Base-by-base conservation (phyloP, 305 asterid species). In the Fraxinus sp. region DNA sequence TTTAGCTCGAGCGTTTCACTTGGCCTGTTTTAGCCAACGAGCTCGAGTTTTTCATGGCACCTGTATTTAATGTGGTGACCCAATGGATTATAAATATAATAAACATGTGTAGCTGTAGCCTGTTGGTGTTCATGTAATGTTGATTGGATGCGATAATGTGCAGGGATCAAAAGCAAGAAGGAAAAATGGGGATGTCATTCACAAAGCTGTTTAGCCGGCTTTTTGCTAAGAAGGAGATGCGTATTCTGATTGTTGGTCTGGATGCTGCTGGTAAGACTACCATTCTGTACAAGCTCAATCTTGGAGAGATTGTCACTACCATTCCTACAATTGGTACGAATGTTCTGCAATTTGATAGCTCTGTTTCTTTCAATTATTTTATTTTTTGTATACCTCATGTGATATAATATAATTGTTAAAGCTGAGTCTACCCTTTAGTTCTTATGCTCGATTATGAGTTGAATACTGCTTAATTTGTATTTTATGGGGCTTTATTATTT, bases 231-330 rank as follows among this genome's bases (percentile, higher is more conserved):
- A 92, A 86, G 90, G 96, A 92, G 89, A 92, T 91, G 96, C 96
- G 94, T 5, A 92, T 92, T 84, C 90, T 92, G 83, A 92, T 92
- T 94, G 96, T 92, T 85, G 94, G 96, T 87, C 96, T 92, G 26
- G 96, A 91, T 86, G 96, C 94, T 4, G 94, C 96, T 87, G 96
- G 96, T 92, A 92, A 92, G 91, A 92, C 96, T 78, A 92, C 96
- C 89, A 92, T 92, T 77, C 75, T 92, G 88, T 92, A 92, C 91
- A 92, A 92, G 91, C 94, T 92, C 85, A 92, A 92, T 90, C 91
- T 92, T 24, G 96, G 96, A 84, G 94, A 92, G 91, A 92, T 92
- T 26, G 96, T 92, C 81, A 92, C 95, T 11, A 92, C 95, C 20
- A 92, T 92, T 77, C 96, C 96, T 59, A 92, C 96, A 80, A 92